Evolutionary conservation across 2,329 filamentous ascomycete genomes (phyloP).

Genomic region (Periconia digitata): DNA sequence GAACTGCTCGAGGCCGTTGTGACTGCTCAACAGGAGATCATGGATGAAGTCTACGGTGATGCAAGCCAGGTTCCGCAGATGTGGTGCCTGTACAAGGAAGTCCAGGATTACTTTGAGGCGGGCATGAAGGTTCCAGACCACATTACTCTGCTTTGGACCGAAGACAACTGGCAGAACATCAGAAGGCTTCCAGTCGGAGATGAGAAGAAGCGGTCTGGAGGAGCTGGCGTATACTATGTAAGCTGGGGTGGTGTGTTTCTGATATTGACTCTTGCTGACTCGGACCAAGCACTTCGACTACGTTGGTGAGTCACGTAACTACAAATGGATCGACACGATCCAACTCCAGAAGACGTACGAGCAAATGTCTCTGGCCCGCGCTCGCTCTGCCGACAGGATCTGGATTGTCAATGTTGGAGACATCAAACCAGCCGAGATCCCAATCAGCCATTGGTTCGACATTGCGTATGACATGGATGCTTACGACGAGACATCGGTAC

Average conservation of each 20-base stretch:
- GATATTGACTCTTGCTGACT: neutral
- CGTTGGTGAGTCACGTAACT: conserved; percentile 62
- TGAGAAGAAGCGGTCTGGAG: conserved; percentile 62
- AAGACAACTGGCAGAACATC: conserved; percentile 71
- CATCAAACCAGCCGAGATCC: conserved; percentile 66
- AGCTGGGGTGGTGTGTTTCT: conserved; percentile 5
- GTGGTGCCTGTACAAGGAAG: conserved; percentile 76
- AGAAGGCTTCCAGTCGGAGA: conserved; percentile 61
- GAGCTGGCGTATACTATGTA: conserved; percentile 66
- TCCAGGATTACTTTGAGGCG: conserved; percentile 67
- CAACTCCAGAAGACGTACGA: conserved; percentile 66
- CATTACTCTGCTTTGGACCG: conserved; percentile 68
- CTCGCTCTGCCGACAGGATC: conserved; percentile 60
- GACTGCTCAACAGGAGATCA: conserved; percentile 59
- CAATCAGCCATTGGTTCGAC: conserved; percentile 68
- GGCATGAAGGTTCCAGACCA: conserved; percentile 66
- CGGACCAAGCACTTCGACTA: conserved; percentile 59
- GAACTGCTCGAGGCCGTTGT: conserved; percentile 63
- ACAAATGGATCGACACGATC: conserved; percentile 65
- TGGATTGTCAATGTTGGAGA: conserved; percentile 71
- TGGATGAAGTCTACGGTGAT: conserved; percentile 57
- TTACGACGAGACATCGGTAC: conserved; percentile 59
- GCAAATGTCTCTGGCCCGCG: conserved; percentile 64
- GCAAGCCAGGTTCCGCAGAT: conserved; percentile 63
- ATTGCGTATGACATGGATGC: conserved; percentile 64